phyloP scores from a whole-genome alignment of 345 rosid species.

The Salix viminalis region DNA sequence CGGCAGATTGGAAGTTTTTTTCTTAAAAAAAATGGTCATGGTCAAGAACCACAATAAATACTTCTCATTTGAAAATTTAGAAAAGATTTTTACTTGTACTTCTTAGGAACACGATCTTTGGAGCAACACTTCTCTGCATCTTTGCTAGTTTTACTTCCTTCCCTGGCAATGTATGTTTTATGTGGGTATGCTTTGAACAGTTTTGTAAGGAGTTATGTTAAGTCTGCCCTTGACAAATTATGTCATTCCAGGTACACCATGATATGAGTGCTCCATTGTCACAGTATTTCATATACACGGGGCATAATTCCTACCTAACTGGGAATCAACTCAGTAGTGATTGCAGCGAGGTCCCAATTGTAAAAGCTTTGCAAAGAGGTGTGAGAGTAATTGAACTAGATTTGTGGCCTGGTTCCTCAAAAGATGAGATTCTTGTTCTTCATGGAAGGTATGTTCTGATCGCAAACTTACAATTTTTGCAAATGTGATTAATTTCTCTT shows the following conservation, averaged over 20 bases:
- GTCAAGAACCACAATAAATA: neutral
- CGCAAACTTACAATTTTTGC: neutral
- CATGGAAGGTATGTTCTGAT: conserved; percentile 67
- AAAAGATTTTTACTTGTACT: neutral
- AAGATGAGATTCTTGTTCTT: conserved; percentile 65
- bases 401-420: conserved; percentile 81
- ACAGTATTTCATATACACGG: conserved; percentile 83
- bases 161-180: neutral
- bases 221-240: conserved; percentile 9
- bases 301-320: conserved; percentile 90
- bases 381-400: conserved; percentile 93
- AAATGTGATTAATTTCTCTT: neutral
- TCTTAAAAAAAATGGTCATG: neutral
- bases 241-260: conserved; percentile 68
- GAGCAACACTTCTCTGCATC: neutral
- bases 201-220: neutral
- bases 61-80: neutral
- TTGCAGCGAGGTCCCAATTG: conserved; percentile 84
- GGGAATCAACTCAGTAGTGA: conserved; percentile 94
- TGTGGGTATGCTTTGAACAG: conserved; percentile 1
- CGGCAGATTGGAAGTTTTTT: neutral
- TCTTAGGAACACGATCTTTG: neutral
- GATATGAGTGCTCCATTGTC: conserved; percentile 84
- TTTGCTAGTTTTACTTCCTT: neutral
- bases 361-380: conserved; percentile 69